Evolutionary conservation across 148 eudicot genomes (phyloP).

Genomic region (Rhododendron vialii): DNA sequence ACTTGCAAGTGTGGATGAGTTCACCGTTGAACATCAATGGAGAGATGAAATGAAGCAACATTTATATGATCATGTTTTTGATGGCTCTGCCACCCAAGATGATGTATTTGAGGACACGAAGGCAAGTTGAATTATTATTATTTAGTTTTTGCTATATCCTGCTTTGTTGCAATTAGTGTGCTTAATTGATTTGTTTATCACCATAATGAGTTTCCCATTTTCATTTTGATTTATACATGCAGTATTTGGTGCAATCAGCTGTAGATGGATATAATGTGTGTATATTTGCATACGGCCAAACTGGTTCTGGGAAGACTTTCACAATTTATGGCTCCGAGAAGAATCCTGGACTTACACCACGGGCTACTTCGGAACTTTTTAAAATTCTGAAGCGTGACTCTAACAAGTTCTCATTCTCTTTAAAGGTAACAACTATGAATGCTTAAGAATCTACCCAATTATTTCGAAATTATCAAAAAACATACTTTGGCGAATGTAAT

Average conservation of each 20-base stretch:
- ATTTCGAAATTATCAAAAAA: background rate
- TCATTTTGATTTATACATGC: slow-evolving; percentile 19
- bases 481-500: background rate
- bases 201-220: background rate
- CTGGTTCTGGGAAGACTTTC: slow-evolving; percentile 98
- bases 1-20: slow-evolving; percentile 66
- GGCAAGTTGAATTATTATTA: slow-evolving; percentile 38
- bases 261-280: slow-evolving; percentile 96
- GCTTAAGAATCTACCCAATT: background rate
- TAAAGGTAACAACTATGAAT: slow-evolving; percentile 55
- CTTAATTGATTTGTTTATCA: background rate
- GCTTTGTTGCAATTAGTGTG: background rate
- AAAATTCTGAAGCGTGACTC: slow-evolving; percentile 69
- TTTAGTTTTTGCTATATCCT: background rate
- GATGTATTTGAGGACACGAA: slow-evolving; percentile 94
- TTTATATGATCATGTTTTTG: slow-evolving; percentile 89
- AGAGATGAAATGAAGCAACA: slow-evolving; percentile 89
- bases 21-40: slow-evolving; percentile 95
- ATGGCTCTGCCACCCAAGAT: slow-evolving; percentile 77
- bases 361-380: slow-evolving; percentile 84
- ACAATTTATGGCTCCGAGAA: slow-evolving; percentile 81
- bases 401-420: slow-evolving; percentile 74
- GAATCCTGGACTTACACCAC: slow-evolving; percentile 91
- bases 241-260: slow-evolving; percentile 98
- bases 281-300: slow-evolving; percentile 99